Evolutionary conservation across 75 land plant species (phyloP).

Genomic region (Cupressus sempervirens): DNA sequence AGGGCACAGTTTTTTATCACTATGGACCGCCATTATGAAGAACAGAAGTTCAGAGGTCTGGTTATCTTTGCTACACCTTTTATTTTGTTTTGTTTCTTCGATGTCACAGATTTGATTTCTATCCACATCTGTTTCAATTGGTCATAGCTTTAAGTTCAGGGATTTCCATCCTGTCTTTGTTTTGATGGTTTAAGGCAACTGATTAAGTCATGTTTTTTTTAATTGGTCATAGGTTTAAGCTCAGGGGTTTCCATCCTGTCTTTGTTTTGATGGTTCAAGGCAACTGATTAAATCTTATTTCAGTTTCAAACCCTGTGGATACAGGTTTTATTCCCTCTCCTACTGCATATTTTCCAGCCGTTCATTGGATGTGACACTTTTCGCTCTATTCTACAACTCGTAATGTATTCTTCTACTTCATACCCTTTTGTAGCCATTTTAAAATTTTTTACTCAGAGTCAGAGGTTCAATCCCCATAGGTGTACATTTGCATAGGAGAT

Average conservation of each 20-base stretch:
- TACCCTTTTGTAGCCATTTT: too few species aligned
- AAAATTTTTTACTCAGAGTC: neutral
- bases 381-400: too few species aligned
- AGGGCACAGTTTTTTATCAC: neutral
- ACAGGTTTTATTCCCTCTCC: too few species aligned
- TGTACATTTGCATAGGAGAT: neutral
- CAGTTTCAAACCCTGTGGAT: too few species aligned
- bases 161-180: too few species aligned
- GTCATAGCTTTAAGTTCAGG: neutral
- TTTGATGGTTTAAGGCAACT: too few species aligned
- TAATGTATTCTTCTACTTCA: too few species aligned
- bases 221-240: neutral
- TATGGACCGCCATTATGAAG: neutral
- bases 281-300: too few species aligned
- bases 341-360: too few species aligned
- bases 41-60: neutral
- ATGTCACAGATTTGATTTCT: neutral
- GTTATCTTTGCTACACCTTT: neutral
- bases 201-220: neutral
- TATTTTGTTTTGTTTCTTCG: neutral
- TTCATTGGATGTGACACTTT: too few species aligned
- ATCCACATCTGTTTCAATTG: neutral
- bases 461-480: neutral
- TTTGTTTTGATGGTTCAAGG: too few species aligned
- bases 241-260: too few species aligned